Percentiles rank a stretch among this genome's conserved stretches.
phyloP scores from a whole-genome alignment of 2,329 filamentous ascomycete species.

The Diaporthe helianthi region DNA sequence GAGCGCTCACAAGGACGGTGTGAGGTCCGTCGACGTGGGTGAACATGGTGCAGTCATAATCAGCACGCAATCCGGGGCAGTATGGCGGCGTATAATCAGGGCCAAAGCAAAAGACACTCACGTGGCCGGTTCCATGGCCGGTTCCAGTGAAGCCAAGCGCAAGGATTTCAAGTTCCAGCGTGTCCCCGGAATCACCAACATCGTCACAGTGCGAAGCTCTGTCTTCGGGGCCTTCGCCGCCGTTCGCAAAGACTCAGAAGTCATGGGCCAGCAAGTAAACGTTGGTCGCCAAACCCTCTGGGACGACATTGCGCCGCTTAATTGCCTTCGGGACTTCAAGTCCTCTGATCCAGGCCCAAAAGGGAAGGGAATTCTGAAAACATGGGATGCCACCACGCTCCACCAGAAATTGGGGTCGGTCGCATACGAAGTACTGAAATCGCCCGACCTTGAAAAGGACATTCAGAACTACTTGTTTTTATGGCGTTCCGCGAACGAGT shows the following conservation, averaged over 20 bases:
- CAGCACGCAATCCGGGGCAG: conserved; percentile 88
- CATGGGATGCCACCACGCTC: conserved; percentile 51
- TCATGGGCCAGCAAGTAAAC: conserved; percentile 74
- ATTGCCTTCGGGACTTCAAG: conserved; percentile 70
- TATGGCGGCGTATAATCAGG: conserved; percentile 88
- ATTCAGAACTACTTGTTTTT: conserved; percentile 57
- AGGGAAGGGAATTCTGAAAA: conserved; percentile 49
- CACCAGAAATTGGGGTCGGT: conserved; percentile 60
- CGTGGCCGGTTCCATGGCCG: conserved; percentile 49
- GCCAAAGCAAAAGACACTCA: conserved; percentile 77
- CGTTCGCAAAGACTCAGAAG: conserved; percentile 82
- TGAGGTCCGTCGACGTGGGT: conserved; percentile 84
- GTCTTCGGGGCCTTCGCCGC: conserved; percentile 90
- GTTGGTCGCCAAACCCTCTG: conserved; percentile 74
- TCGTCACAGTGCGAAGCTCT: conserved; percentile 84
- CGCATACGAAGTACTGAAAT: conserved; percentile 63
- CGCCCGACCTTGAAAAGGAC: conserved; percentile 71
- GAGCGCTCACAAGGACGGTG: conserved; percentile 87
- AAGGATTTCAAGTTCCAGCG: conserved; percentile 97
- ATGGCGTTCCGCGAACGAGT: conserved; percentile 47
- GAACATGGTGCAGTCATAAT: conserved; percentile 95
- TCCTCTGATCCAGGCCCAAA: conserved; percentile 48
- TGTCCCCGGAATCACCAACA: conserved; percentile 85
- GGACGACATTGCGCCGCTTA: conserved; percentile 74
- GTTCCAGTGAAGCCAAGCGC: conserved; percentile 63